Evolutionary conservation across 176 grass and related monocot genomes (phyloP).

Genomic region (Oryza glaberrima): DNA sequence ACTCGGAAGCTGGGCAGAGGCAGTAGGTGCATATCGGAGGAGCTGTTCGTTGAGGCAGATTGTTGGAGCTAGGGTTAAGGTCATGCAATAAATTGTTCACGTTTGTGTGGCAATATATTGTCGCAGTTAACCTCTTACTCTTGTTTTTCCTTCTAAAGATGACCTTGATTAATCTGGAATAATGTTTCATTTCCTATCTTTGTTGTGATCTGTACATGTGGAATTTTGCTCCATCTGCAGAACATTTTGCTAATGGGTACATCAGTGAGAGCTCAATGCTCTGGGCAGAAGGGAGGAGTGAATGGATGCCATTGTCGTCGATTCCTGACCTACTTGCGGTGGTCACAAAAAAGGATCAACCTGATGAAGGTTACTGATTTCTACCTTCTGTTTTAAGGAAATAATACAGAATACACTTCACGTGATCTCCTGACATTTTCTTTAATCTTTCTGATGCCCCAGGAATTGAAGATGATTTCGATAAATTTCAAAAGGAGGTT

Average conservation of each 20-base stretch:
- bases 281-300: slow-evolving; percentile 82
- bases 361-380: slow-evolving; percentile 48
- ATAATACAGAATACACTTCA: slow-evolving; percentile 11
- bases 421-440: slow-evolving; percentile 17
- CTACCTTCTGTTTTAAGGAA: slow-evolving; percentile 6
- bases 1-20: neutral
- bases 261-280: slow-evolving; percentile 68
- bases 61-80: slow-evolving; percentile 31
- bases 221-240: slow-evolving; percentile 45
- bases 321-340: slow-evolving; percentile 61
- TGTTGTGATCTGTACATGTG: neutral
- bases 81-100: neutral
- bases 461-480: slow-evolving; percentile 70
- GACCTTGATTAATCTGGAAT: neutral
- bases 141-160: slow-evolving; percentile 1
- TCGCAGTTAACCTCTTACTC: neutral
- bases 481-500: slow-evolving; percentile 87
- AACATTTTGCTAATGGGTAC: slow-evolving; percentile 75
- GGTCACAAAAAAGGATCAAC: slow-evolving; percentile 40
- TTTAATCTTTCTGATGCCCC: slow-evolving; percentile 28
- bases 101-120: neutral
- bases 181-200: slow-evolving; percentile 2
- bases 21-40: neutral
- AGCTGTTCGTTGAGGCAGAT: neutral
- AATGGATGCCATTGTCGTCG: slow-evolving; percentile 68